Evolutionary conservation across 2,329 filamentous ascomycete genomes (phyloP).

Genomic region (Knoxdaviesia capensis): DNA sequence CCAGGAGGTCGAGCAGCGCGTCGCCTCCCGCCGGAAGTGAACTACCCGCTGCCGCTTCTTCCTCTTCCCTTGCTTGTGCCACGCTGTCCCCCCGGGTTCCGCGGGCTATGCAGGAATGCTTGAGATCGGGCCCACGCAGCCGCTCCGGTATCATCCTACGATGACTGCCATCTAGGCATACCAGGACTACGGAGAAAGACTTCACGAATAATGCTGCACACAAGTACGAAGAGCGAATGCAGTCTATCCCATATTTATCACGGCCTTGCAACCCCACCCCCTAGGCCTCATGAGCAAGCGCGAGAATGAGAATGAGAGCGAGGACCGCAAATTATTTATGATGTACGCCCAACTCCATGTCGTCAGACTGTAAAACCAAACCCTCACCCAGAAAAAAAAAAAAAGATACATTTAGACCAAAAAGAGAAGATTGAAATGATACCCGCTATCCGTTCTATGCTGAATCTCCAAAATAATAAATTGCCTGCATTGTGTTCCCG

Average conservation of each 20-base stretch:
- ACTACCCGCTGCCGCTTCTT: not conserved
- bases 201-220: too few species aligned
- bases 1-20: constrained; percentile 24
- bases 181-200: too few species aligned
- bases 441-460: not conserved
- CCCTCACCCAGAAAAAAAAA: not conserved
- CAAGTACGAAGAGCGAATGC: too few species aligned
- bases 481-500: not conserved
- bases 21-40: constrained; percentile 9
- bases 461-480: not conserved
- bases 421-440: not conserved
- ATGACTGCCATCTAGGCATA: too few species aligned
- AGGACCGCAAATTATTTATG: too few species aligned
- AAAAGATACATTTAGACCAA: not conserved
- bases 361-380: not conserved
- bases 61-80: not conserved
- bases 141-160: not conserved
- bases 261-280: too few species aligned
- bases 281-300: too few species aligned
- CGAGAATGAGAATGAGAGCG: too few species aligned
- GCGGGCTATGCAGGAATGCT: too few species aligned
- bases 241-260: too few species aligned
- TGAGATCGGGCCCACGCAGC: not conserved
- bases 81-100: too few species aligned
- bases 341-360: not conserved